These are phyloP conservation scores for Auxenochlorella pyrenoidosa DNA, from an alignment of 139 green algal species.

Conservation along the genomic window DNA sequence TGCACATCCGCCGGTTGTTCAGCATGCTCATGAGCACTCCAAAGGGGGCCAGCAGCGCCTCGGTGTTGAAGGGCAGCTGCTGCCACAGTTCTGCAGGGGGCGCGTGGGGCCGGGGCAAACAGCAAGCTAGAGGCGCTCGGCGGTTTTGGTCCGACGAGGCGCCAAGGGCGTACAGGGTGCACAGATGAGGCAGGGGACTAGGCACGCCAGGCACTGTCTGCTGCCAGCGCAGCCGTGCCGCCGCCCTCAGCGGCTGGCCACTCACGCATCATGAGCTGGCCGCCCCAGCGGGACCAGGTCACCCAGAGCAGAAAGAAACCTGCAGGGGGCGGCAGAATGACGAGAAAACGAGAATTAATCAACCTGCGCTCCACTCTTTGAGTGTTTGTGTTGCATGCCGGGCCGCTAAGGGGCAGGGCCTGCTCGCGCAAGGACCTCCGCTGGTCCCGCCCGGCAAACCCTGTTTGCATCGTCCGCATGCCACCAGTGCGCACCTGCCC, in stretches of 20 bases:
- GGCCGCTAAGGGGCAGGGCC: too few relatives aligned
- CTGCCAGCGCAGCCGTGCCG: not conserved
- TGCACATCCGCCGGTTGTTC: constrained; percentile 7
- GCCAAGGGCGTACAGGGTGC: too few relatives aligned
- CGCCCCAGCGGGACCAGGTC: constrained; percentile 4
- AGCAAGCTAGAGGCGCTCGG: too few relatives aligned
- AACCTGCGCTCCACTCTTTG: too few relatives aligned
- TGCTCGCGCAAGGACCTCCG: too few relatives aligned
- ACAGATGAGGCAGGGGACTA: too few relatives aligned
- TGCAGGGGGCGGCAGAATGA: not conserved
- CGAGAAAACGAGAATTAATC: not conserved
- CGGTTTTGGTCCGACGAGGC: too few relatives aligned
- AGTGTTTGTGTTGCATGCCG: too few relatives aligned
- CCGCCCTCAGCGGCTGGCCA: not conserved
- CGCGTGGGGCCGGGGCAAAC: not conserved
- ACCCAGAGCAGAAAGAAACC: constrained; percentile 27
- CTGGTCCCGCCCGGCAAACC: too few relatives aligned
- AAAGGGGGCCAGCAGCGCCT: constrained; percentile 3
- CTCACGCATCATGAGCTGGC: constrained; percentile 16
- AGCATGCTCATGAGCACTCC: constrained; percentile 8
- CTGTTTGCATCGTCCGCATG: too few relatives aligned
- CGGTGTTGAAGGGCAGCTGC: constrained; percentile 17
- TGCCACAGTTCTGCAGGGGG: not conserved
- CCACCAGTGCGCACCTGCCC: not conserved
- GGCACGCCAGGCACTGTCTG: too few relatives aligned